phyloP scores from a whole-genome alignment of 2,329 filamentous ascomycete genomes.

The Aphanoascus verrucosus region DNA sequence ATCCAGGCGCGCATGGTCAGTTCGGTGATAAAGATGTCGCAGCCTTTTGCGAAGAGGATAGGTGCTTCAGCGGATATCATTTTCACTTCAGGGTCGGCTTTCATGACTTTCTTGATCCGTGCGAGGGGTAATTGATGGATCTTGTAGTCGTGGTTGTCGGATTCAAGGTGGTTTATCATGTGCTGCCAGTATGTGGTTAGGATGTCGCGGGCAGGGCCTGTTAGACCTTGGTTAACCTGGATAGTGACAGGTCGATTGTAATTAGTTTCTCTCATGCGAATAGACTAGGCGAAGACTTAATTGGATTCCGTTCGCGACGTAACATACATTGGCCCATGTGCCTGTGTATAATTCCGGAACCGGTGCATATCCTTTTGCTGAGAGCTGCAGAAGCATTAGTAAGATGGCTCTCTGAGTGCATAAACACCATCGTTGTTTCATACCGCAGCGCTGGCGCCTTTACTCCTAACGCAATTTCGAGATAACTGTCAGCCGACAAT shows the following conservation, averaged over 20 bases:
- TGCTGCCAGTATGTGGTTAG: constrained; percentile 99
- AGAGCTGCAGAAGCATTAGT: constrained; percentile 49
- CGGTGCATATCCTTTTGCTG: constrained; percentile 78
- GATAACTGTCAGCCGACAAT: not conserved
- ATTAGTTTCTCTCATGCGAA: constrained; percentile 18
- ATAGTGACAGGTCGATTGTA: constrained; percentile 7
- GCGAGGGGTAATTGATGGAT: constrained; percentile 90
- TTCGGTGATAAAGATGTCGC: constrained; percentile 98
- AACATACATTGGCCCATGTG: constrained; percentile 81
- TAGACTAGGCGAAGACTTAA: not conserved
- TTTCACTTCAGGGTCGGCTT: constrained; percentile 96
- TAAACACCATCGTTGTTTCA: constrained; percentile 24
- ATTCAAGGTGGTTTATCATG: constrained; percentile 89
- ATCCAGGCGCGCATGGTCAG: constrained; percentile 99
- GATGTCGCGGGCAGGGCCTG: constrained; percentile 89
- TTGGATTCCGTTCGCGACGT: not conserved
- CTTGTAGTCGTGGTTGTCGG: constrained; percentile 95
- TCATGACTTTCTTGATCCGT: constrained; percentile 99
- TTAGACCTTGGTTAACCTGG: constrained; percentile 88
- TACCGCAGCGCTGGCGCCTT: constrained; percentile 60
- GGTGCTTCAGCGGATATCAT: constrained; percentile 99
- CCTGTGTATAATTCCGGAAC: constrained; percentile 83
- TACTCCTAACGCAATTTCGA: constrained; percentile 3
- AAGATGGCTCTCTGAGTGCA: not conserved
- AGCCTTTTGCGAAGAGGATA: constrained; percentile 95